phyloP scores from a whole-genome alignment of 768 basidiomycete genomes.

The Pleurotus djamor region DNA sequence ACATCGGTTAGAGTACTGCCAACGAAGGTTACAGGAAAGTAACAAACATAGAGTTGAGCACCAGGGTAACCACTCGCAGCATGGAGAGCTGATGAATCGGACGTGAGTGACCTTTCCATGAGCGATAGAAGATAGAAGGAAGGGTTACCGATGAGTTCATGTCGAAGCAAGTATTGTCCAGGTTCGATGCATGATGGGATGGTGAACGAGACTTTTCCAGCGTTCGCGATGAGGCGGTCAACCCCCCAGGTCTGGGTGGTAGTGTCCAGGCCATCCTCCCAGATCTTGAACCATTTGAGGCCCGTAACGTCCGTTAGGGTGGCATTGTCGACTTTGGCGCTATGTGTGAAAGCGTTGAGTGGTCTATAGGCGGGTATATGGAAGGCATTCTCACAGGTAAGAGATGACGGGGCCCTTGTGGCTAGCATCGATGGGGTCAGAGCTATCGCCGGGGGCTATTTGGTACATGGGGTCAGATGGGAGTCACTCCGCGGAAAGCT shows the following conservation, averaged over 20 bases:
- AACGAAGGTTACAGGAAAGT: not conserved
- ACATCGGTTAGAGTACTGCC: not conserved
- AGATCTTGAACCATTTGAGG: slow-evolving; percentile 56
- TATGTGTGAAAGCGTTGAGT: slow-evolving; percentile 11
- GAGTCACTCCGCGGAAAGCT: not conserved
- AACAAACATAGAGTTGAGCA: slow-evolving; percentile 54
- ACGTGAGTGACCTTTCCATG: not conserved
- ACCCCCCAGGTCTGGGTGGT: slow-evolving; percentile 39
- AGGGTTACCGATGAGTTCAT: slow-evolving; percentile 46
- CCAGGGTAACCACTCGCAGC: slow-evolving; percentile 45
- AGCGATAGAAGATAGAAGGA: not conserved
- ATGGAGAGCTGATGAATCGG: slow-evolving; percentile 34
- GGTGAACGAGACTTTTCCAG: slow-evolving; percentile 46
- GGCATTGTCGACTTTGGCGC: slow-evolving; percentile 44
- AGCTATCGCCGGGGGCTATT: slow-evolving; percentile 28
- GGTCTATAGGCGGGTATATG: not conserved
- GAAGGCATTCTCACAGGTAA: slow-evolving; percentile 22
- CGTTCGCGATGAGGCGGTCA: slow-evolving; percentile 42
- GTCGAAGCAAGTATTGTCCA: slow-evolving; percentile 47
- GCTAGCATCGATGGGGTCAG: slow-evolving; percentile 48
- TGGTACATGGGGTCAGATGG: not conserved
- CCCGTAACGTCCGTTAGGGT: slow-evolving; percentile 44
- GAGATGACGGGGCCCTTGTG: slow-evolving; percentile 39
- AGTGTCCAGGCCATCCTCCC: slow-evolving; percentile 35
- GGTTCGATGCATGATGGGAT: slow-evolving; percentile 43